Conservation (phyloP, 441 rosid genomes). For the Arabidopsis lyrata region DNA sequence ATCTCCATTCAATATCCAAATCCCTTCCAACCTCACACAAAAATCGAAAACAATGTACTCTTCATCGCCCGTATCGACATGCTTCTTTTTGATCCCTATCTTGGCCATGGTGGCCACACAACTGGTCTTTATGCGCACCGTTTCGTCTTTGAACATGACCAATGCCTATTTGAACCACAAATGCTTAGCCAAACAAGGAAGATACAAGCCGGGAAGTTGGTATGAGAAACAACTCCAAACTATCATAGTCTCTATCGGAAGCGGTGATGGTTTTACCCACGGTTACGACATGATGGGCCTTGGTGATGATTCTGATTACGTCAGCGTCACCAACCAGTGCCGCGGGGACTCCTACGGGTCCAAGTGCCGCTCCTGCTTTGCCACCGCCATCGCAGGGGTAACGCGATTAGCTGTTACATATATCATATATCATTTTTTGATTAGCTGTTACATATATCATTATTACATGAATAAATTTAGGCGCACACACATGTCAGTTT, state of each 20-base stretch:
- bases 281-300: conserved; percentile 47
- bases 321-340: conserved; percentile 57
- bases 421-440: too few species aligned
- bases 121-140: neutral
- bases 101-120: conserved; percentile 21
- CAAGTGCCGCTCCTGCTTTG: conserved; percentile 48
- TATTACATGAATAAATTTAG: neutral
- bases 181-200: conserved; percentile 52
- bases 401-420: neutral
- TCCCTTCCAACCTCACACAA: conserved; percentile 4
- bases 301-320: conserved; percentile 32
- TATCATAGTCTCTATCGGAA: conserved; percentile 44
- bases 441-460: neutral
- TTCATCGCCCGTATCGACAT: neutral
- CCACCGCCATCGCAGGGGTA: neutral
- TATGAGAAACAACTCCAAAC: conserved; percentile 48
- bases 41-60: conserved; percentile 12
- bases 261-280: conserved; percentile 39
- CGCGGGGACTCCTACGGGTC: conserved; percentile 61
- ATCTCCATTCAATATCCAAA: neutral
- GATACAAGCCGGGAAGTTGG: conserved; percentile 50
- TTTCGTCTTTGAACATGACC: conserved; percentile 18
- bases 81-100: neutral
- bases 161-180: conserved; percentile 48
- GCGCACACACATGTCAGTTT: neutral